Evolutionary conservation across 345 rosid species (phyloP).

Genomic region (Brassica juncea): DNA sequence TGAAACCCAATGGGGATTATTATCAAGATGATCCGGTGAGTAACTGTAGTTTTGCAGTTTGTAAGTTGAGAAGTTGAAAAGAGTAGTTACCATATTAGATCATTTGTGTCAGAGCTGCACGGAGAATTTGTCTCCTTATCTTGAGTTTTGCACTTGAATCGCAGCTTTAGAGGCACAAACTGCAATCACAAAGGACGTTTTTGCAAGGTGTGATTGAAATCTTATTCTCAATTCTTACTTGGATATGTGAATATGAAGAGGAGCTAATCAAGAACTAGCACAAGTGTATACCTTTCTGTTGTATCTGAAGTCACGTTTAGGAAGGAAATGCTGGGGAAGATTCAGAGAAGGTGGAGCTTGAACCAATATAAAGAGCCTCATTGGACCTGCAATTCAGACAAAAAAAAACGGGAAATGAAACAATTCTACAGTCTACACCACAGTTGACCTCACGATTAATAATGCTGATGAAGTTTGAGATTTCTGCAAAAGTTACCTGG

Average conservation of each 20-base stretch:
- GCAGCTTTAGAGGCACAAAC: constrained; percentile 65
- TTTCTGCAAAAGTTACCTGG: constrained; percentile 55
- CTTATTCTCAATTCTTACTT: background rate
- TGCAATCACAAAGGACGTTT: constrained; percentile 31
- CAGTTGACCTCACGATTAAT: background rate
- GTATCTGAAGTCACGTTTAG: constrained; percentile 87
- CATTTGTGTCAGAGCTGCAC: constrained; percentile 43
- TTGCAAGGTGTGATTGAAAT: background rate
- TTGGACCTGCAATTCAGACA: constrained; percentile 52
- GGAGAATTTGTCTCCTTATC: constrained; percentile 37
- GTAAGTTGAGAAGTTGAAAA: too few relatives aligned
- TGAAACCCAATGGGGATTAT: background rate
- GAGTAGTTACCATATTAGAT: constrained; percentile 64
- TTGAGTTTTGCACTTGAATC: constrained; percentile 60
- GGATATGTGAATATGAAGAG: too few relatives aligned
- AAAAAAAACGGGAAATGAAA: background rate
- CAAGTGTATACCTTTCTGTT: constrained; percentile 67
- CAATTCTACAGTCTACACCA: background rate
- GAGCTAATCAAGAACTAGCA: background rate
- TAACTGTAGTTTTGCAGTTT: too few relatives aligned
- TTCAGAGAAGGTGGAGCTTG: constrained; percentile 75
- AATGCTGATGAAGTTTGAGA: background rate
- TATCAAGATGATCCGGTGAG: background rate
- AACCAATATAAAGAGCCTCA: constrained; percentile 74
- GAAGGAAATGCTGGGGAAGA: constrained; percentile 83